Conservation (phyloP, 371 early-diverging fungal genomes). For the Blakeslea trispora region DNA sequence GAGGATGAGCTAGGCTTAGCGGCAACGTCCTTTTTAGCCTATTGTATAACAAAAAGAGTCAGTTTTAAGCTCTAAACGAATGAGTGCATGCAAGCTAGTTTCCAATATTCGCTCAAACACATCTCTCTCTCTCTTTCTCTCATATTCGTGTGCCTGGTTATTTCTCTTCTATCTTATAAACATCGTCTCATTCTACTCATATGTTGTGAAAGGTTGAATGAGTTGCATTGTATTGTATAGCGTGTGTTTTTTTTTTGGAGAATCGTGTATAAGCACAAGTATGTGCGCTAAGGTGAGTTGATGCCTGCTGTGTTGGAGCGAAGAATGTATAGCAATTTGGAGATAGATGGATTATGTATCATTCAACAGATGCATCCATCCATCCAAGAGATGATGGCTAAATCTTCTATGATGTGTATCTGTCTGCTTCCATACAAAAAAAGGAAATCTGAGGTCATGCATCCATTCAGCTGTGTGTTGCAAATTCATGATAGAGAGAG, state of each 20-base stretch:
- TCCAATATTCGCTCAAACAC: background rate
- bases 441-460: background rate
- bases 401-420: too few species aligned
- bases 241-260: too few species aligned
- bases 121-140: background rate
- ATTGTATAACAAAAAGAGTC: background rate
- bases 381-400: too few species aligned
- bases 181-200: too few species aligned
- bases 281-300: too few species aligned
- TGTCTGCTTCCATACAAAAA: too few species aligned
- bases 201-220: too few species aligned
- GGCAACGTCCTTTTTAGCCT: constrained; percentile 71
- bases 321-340: background rate
- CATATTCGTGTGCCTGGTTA: background rate
- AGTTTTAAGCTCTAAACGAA: background rate
- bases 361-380: constrained; percentile 5
- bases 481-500: background rate
- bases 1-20: constrained; percentile 70
- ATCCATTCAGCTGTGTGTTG: background rate
- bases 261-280: too few species aligned
- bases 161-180: too few species aligned
- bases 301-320: too few species aligned
- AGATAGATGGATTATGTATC: background rate
- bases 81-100: background rate
- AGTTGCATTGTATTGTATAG: too few species aligned